These are phyloP conservation scores for Rhypophila decipiens DNA, from an alignment of 495 filamentous ascomycete genomes.

Conservation along the genomic window DNA sequence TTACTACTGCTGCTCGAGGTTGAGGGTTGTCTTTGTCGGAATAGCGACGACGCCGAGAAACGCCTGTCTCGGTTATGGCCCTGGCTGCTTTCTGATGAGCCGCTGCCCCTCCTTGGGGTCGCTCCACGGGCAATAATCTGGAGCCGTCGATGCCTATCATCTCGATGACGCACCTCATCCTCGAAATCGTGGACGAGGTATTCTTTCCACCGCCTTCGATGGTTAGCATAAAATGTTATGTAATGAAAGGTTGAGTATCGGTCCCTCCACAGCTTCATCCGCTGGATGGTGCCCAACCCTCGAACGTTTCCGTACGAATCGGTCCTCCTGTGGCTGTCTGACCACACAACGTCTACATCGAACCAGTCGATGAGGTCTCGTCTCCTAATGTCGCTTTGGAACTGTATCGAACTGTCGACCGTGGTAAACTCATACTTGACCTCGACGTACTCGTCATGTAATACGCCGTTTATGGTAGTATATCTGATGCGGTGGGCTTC, in stretches of 20 bases:
- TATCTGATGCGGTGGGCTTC: slow-evolving; percentile 30
- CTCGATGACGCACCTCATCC: slow-evolving; percentile 20
- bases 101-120: slow-evolving; percentile 19
- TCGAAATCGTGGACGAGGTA: slow-evolving; percentile 28
- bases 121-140: slow-evolving; percentile 21
- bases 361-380: slow-evolving; percentile 31
- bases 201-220: slow-evolving; percentile 27
- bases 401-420: slow-evolving; percentile 24
- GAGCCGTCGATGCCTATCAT: slow-evolving; percentile 25
- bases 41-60: slow-evolving; percentile 24
- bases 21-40: slow-evolving; percentile 6
- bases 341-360: slow-evolving; percentile 32
- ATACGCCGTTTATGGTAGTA: slow-evolving; percentile 19
- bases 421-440: slow-evolving; percentile 34
- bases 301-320: slow-evolving; percentile 29
- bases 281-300: slow-evolving; percentile 29
- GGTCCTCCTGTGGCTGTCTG: slow-evolving; percentile 24
- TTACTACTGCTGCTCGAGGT: slow-evolving; percentile 2
- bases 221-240: slow-evolving; percentile 29
- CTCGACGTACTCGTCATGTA: slow-evolving; percentile 28
- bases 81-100: slow-evolving; percentile 13
- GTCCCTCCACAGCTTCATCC: slow-evolving; percentile 33
- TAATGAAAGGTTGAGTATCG: slow-evolving; percentile 27
- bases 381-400: slow-evolving; percentile 26
- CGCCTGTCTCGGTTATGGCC: slow-evolving; percentile 13